Percentiles rank a stretch among this genome's conserved stretches.
These are phyloP conservation scores for Sungouiella blattae DNA, from an alignment of 805 yeast genomes.

Conservation along the genomic window DNA sequence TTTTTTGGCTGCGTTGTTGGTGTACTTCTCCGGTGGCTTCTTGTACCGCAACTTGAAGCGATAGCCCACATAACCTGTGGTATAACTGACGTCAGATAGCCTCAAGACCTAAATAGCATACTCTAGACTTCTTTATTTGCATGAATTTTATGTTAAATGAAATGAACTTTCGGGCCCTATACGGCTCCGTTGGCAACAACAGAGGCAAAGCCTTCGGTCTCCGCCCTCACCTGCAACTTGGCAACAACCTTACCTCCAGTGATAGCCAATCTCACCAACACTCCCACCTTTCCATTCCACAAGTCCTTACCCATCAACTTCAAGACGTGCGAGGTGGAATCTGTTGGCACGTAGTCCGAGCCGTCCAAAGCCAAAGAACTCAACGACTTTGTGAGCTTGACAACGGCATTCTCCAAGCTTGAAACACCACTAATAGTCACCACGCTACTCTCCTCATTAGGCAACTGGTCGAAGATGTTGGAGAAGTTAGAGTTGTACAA, in stretches of 20 bases:
- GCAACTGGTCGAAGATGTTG: constrained; percentile 68
- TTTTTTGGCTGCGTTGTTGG: constrained; percentile 39
- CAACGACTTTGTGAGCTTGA: constrained; percentile 48
- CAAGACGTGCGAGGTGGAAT: constrained; percentile 63
- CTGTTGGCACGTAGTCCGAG: constrained; percentile 59
- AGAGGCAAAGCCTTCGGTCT: constrained; percentile 35
- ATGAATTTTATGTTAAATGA: too few relatives aligned
- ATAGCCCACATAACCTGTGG: too few relatives aligned
- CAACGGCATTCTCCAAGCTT: constrained; percentile 41
- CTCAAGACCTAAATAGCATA: background rate
- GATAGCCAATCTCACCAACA: constrained; percentile 45
- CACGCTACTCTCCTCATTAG: constrained; percentile 58
- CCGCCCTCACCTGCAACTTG: constrained; percentile 48
- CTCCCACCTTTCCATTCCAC: constrained; percentile 55
- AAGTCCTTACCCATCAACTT: constrained; percentile 80
- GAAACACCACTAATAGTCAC: constrained; percentile 53
- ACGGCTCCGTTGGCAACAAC: constrained; percentile 13
- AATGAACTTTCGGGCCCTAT: too few relatives aligned
- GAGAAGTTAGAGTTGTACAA: constrained; percentile 75
- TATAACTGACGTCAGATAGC: too few relatives aligned
- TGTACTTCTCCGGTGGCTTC: constrained; percentile 37
- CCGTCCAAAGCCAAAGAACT: constrained; percentile 64
- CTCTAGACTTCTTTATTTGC: too few relatives aligned
- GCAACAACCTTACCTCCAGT: constrained; percentile 59
- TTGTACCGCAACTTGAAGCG: constrained; percentile 20